Evolutionary conservation across 345 rosid genomes (phyloP), one percentile per base, ranked within the genome.

Genomic region (Aquilaria sinensis): DNA sequence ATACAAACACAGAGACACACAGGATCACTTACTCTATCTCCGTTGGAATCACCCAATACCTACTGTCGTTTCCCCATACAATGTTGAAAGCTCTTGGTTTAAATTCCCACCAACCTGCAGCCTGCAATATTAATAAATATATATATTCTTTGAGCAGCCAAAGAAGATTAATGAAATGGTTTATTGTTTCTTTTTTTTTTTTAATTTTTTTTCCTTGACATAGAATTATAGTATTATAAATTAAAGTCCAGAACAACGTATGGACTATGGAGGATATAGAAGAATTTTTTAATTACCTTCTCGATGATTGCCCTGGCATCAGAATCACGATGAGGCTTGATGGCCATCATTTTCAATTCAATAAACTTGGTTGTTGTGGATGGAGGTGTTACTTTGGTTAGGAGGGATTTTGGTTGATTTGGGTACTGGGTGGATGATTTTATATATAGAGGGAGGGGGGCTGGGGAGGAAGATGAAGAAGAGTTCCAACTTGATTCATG

Each of bases 21-120:
- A 31, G 8, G 46, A 32, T 55, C 43, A 37, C 58, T 55, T 31
- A 55, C 58, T 31, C 41, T 1, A 2, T 9, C 5, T 55, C 41
- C 2, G 11, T n/a, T 30, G 60, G 63, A 50, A 57, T 13, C 4
- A 6, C 10, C 63, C 69, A 66, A 7, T 57, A 66, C 1, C 63
- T 62, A 9, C 2, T 5, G 63, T 69, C 67, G 9, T 33, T 63
- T 10, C 73, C 73, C 73, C 73, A 69, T 3, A 63, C 63, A 14
- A 69, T 56, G 65, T 57, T 69, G 12, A 69, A 58, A 31, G 30
- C 63, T 63, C 63, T 69, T 31, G 67, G 73, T 46, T 53, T 37
- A 4, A 63, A 11, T 37, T 33, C 62, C 62, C 46, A 48, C 11
- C 0, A 23, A 53, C 12, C 12, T 11, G 0, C 0, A 2, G 2